Base-by-base conservation (phyloP, 345 rosid genomes). In the Hibiscus tridactylites region DNA sequence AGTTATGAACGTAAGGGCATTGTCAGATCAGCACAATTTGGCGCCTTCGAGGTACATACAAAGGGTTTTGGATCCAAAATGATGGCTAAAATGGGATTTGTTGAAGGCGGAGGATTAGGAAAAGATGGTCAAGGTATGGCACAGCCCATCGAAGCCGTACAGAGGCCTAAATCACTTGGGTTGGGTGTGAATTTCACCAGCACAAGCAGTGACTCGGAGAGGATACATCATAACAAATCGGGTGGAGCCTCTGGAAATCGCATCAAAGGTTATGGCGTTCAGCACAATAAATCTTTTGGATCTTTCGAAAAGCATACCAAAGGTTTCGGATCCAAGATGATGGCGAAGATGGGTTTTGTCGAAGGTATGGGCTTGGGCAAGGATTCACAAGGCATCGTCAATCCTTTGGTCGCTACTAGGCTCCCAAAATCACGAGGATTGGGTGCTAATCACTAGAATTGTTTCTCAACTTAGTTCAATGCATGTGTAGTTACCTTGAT, bases 51-150 rank as follows among this genome's bases (percentile, higher is more conserved):
- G 91, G 82, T 85, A 16, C 94, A 92, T 76, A 95, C 99, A 11
- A 87, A 79, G 79, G 97, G 96, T 13, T 92, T 90, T 72, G 97
- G 97, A 74, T 92, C 97, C 35, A 93, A 91, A 84, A 87, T 93
- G 96, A 91, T 93, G 97, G 97, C 90, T 0, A 93, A 84, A 74
- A 94, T 94, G 98, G 97, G 98, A 71, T 94, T 76, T 52, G 74
- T 87, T 57, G 93, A 88, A 78, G 98, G 98, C 16, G 87, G 83
- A 7, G 98, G 97, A 29, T 68, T 94, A 57, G 95, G 98, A 63
- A 94, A 87, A 75, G 98, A 85, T 68, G 90, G 95, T 76, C 86
- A 85, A 63, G 98, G 98, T 61, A 85, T 91, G 69, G 82, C 91
- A 9, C 79, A 76, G 66, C 96, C 97, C 68, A 90, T 94, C 33